phyloP scores from a whole-genome alignment of 768 basidiomycete species.

The Phylloporus sp. region DNA sequence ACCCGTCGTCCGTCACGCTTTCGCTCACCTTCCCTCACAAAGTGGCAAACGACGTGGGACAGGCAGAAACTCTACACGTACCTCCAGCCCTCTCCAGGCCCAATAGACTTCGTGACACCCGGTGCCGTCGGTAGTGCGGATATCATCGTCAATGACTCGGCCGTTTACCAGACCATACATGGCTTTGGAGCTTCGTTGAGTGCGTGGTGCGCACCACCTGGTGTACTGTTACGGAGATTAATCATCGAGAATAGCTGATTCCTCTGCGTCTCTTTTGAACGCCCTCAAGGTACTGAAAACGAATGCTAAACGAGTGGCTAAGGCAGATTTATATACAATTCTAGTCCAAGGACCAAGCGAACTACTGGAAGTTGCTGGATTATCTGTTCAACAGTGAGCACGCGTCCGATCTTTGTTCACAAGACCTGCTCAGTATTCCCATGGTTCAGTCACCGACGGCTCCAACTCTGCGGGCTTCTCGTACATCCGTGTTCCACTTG shows the following conservation, averaged over 20 bases:
- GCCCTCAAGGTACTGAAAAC: conserved; percentile 53
- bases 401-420: not conserved
- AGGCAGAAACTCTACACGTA: conserved; percentile 28
- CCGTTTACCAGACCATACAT: conserved; percentile 54
- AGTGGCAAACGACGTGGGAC: conserved; percentile 55
- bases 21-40: conserved; percentile 2
- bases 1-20: not conserved
- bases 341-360: conserved; percentile 46
- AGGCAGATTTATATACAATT: no score
- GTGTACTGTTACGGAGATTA: not conserved
- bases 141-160: conserved; percentile 53
- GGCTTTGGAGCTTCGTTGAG: conserved; percentile 69
- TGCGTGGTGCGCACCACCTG: conserved; percentile 25
- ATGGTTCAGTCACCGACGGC: conserved; percentile 47
- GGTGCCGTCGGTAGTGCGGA: conserved; percentile 55
- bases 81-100: conserved; percentile 25
- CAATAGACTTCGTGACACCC: conserved; percentile 36
- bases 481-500: conserved; percentile 65
- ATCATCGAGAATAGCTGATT: conserved; percentile 49
- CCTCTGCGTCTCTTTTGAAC: conserved; percentile 55
- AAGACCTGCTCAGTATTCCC: not conserved
- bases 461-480: conserved; percentile 61
- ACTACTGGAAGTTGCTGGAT: conserved; percentile 55
- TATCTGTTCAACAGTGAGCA: conserved; percentile 48
- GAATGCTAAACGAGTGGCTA: not conserved